Conservation (phyloP, 352 stramenopile species). For the Phytophthora pluvialis region DNA sequence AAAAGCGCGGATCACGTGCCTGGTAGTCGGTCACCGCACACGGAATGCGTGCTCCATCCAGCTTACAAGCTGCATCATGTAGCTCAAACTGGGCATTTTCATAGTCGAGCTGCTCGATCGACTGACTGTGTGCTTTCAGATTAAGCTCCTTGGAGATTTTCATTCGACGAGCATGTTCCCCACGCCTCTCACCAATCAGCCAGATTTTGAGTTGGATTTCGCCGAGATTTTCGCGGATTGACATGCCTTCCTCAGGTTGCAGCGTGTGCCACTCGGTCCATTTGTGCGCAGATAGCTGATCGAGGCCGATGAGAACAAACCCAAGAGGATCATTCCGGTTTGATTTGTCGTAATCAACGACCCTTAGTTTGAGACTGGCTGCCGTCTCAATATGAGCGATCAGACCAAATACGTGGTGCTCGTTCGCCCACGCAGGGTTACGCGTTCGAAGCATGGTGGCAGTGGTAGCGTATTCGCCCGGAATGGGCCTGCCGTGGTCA, state of each 20-base stretch:
- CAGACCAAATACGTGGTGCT: conserved; percentile 70
- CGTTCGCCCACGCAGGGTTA: conserved; percentile 65
- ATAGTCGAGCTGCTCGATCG: conserved; percentile 64
- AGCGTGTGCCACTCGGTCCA: conserved; percentile 59
- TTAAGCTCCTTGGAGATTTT: conserved; percentile 65
- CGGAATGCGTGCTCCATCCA: conserved; percentile 74
- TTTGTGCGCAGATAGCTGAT: conserved; percentile 56
- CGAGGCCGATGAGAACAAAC: conserved; percentile 50
- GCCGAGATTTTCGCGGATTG: conserved; percentile 53
- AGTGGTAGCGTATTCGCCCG: conserved; percentile 59
- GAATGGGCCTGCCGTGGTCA: conserved; percentile 52
- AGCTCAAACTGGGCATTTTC: conserved; percentile 73
- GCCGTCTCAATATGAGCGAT: conserved; percentile 66
- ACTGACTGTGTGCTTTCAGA: conserved; percentile 65
- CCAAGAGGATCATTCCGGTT: conserved; percentile 68
- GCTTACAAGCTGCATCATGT: conserved; percentile 66
- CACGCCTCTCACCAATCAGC: conserved; percentile 65
- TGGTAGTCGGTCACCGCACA: conserved; percentile 74
- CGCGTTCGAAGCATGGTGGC: conserved; percentile 59
- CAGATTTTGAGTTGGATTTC: conserved; percentile 59
- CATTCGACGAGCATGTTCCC: conserved; percentile 52
- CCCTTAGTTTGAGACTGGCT: conserved; percentile 51
- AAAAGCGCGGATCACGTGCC: conserved; percentile 68
- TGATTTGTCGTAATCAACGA: conserved; percentile 61
- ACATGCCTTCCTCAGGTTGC: conserved; percentile 52